Evolutionary conservation across 495 filamentous ascomycete genomes (phyloP).

Genomic region (Aspergillus funiculosus): DNA sequence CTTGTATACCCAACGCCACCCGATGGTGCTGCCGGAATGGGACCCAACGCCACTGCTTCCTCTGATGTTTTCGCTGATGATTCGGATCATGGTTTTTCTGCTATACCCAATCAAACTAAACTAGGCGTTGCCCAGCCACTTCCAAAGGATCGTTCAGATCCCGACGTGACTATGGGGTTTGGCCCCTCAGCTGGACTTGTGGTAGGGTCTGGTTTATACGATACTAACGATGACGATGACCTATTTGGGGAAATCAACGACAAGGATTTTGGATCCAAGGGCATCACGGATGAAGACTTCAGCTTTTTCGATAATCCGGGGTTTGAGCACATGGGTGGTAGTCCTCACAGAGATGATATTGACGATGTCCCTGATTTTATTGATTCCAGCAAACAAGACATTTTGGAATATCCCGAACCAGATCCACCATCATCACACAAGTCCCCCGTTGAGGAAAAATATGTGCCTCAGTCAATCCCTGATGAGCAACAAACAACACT

Average conservation of each 20-base stretch:
- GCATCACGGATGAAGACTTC: conserved; percentile 85
- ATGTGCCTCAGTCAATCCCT: neutral
- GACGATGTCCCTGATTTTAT: conserved; percentile 14
- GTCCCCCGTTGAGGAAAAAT: neutral
- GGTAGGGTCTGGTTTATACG: conserved; percentile 41
- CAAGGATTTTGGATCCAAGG: conserved; percentile 72
- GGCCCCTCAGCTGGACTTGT: conserved; percentile 22
- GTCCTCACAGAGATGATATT: conserved; percentile 5
- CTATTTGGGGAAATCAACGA: conserved; percentile 66
- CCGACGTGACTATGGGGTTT: conserved; percentile 23
- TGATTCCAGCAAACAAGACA: conserved; percentile 11
- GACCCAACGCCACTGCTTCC: conserved; percentile 18
- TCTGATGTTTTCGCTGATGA: conserved; percentile 33
- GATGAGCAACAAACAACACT: conserved; percentile 1
- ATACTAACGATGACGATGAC: conserved; percentile 52
- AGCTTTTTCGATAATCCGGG: conserved; percentile 77
- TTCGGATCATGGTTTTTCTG: conserved; percentile 17
- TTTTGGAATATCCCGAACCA: neutral
- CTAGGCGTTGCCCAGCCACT: conserved; percentile 13
- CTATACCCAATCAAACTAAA: conserved; percentile 7
- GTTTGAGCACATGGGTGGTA: conserved; percentile 31
- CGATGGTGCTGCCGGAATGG: conserved; percentile 55
- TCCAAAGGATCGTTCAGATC: conserved; percentile 18
- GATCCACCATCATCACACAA: conserved; percentile 2
- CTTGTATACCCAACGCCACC: conserved; percentile 86